These are phyloP conservation scores for Lomentospora prolificans DNA, from an alignment of 2,329 filamentous ascomycete genomes.

Conservation along the genomic window DNA sequence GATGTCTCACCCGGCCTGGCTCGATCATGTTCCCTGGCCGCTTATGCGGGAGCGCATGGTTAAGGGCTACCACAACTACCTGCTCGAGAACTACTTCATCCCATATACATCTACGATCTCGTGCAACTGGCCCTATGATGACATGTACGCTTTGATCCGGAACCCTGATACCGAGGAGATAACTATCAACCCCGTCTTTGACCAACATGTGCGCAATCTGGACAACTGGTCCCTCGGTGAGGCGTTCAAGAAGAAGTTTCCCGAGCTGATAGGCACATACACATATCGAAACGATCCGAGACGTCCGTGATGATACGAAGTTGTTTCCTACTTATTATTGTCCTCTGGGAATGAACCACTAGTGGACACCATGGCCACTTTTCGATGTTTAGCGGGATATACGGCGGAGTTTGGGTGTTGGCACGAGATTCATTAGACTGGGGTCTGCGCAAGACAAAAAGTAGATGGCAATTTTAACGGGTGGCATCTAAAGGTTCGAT, in stretches of 20 bases:
- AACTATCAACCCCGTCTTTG: slow-evolving; percentile 79
- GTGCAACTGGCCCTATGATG: slow-evolving; percentile 78
- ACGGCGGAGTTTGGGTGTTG: no score
- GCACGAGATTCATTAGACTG: no score
- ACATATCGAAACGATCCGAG: slow-evolving; percentile 9
- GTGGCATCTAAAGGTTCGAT: no score
- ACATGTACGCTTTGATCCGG: slow-evolving; percentile 57
- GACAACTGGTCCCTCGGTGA: slow-evolving; percentile 76
- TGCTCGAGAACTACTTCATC: slow-evolving; percentile 75
- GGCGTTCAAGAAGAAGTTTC: slow-evolving; percentile 56
- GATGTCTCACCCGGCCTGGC: slow-evolving; percentile 65
- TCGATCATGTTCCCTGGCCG: slow-evolving; percentile 75
- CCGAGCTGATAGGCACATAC: slow-evolving; percentile 22
- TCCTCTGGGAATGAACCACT: no score
- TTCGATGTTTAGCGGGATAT: no score
- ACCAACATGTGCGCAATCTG: slow-evolving; percentile 63
- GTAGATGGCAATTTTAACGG: no score
- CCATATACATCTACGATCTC: slow-evolving; percentile 68
- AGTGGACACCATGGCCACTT: no score
- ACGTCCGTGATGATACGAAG: not conserved
- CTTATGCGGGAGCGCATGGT: slow-evolving; percentile 61
- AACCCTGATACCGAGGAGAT: slow-evolving; percentile 52
- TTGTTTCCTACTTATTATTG: not conserved
- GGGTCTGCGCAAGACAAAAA: no score
- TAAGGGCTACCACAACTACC: slow-evolving; percentile 39